Conservation (phyloP, 2,329 filamentous ascomycete genomes). For the Lasiodiplodia sp. region DNA sequence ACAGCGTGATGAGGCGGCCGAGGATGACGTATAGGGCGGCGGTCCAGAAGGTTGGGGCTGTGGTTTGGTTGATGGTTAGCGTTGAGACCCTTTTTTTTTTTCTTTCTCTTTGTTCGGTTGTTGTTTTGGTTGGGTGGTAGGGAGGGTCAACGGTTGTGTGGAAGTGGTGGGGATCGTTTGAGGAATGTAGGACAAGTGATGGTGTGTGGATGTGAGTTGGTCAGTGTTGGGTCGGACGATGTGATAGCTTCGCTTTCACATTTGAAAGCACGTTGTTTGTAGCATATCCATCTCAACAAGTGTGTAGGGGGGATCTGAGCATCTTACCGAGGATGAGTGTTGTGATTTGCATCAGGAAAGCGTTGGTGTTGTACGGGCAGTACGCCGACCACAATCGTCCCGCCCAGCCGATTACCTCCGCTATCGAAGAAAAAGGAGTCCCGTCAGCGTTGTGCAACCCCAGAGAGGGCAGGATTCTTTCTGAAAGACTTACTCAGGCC, state of each 20-base stretch:
- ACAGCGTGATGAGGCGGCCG: constrained; percentile 63
- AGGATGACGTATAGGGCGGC: constrained; percentile 60
- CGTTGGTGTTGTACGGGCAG: constrained; percentile 58
- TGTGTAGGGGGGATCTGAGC: too few relatives aligned
- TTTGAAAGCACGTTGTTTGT: neutral
- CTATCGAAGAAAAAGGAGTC: constrained; percentile 32
- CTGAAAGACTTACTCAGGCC: constrained; percentile 29
- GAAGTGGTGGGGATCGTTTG: too few relatives aligned
- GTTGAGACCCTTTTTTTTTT: too few relatives aligned
- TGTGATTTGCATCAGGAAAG: constrained; percentile 61
- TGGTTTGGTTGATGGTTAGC: neutral
- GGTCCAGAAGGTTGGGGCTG: constrained; percentile 57
- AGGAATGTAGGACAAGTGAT: too few relatives aligned
- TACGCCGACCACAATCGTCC: constrained; percentile 57
- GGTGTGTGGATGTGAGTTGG: too few relatives aligned
- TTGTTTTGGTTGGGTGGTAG: too few relatives aligned
- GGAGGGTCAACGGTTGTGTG: too few relatives aligned
- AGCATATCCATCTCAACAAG: neutral
- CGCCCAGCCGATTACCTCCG: constrained; percentile 58
- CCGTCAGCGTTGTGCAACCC: neutral
- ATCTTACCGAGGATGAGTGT: constrained; percentile 48
- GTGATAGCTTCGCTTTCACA: neutral
- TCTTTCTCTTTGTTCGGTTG: too few relatives aligned
- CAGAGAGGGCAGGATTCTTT: neutral
- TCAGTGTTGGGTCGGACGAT: too few relatives aligned